Conservation (phyloP, 305 asterid genomes). For the Fraxinus sp. region DNA sequence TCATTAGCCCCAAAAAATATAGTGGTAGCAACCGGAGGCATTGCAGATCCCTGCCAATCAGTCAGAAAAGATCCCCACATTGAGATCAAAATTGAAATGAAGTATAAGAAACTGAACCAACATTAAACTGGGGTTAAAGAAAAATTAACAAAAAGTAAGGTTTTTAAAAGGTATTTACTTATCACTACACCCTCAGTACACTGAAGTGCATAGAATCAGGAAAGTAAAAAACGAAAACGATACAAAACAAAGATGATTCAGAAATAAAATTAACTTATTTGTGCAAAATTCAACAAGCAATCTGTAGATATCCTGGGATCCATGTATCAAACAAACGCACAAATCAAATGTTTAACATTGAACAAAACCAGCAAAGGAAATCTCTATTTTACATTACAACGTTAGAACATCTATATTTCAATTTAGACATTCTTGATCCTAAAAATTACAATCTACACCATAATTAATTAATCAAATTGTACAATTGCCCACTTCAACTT, state of each 20-base stretch:
- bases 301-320: neutral
- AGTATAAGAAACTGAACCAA: neutral
- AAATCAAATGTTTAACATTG: neutral
- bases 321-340: neutral
- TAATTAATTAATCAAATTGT: neutral
- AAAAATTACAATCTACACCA: neutral
- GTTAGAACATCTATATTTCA: neutral
- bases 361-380: neutral
- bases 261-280: neutral
- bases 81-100: neutral
- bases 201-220: neutral
- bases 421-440: neutral
- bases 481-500: neutral
- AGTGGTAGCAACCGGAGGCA: constrained; percentile 63
- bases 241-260: neutral
- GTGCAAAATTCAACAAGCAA: neutral
- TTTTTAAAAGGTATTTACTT: neutral
- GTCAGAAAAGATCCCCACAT: neutral
- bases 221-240: neutral
- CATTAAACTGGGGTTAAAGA: neutral
- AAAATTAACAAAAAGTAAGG: neutral
- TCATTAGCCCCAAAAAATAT: constrained; percentile 90
- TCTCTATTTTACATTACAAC: neutral
- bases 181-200: neutral
- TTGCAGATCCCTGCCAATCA: constrained; percentile 42